Percentiles rank a stretch among this genome's conserved stretches.
Conservation (phyloP, 176 grass and related monocot species). For the Musa schizocarpa region DNA sequence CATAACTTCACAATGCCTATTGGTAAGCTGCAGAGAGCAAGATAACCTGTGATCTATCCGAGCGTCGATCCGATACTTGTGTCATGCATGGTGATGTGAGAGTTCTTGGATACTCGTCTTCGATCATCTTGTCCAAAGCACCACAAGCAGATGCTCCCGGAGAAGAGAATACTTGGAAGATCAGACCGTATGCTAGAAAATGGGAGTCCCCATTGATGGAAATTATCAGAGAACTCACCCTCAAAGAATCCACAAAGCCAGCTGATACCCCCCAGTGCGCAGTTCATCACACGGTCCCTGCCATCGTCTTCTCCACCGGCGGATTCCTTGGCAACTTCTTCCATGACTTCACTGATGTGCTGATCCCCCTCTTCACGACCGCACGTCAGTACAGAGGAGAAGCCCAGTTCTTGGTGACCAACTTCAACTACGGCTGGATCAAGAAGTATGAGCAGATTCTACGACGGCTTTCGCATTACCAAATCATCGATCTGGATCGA, state of each 20-base stretch:
- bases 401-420: conserved; percentile 10
- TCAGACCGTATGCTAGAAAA: conserved; percentile 8
- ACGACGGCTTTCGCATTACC: not conserved
- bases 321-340: conserved; percentile 20
- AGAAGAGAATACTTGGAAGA: not conserved
- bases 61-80: conserved; percentile 6
- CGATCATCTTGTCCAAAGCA: not conserved
- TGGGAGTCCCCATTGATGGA: conserved; percentile 1
- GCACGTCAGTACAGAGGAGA: not conserved
- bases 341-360: conserved; percentile 12
- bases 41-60: not conserved
- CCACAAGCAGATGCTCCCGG: not conserved
- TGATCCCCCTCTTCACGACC: conserved; percentile 18
- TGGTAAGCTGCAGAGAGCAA: not conserved
- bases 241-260: not conserved
- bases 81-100: conserved; percentile 10
- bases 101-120: not conserved
- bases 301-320: conserved; percentile 14
- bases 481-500: conserved; percentile 8
- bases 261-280: not conserved
- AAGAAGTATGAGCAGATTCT: not conserved
- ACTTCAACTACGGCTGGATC: conserved; percentile 12
- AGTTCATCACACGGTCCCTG: not conserved
- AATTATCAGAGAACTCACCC: not conserved
- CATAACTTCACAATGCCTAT: not conserved